A percentile compares a stretch with the other conserved stretches of the same genome.
phyloP scores from a whole-genome alignment of 140 eudicot genomes.

The Stevia rebaudiana region DNA sequence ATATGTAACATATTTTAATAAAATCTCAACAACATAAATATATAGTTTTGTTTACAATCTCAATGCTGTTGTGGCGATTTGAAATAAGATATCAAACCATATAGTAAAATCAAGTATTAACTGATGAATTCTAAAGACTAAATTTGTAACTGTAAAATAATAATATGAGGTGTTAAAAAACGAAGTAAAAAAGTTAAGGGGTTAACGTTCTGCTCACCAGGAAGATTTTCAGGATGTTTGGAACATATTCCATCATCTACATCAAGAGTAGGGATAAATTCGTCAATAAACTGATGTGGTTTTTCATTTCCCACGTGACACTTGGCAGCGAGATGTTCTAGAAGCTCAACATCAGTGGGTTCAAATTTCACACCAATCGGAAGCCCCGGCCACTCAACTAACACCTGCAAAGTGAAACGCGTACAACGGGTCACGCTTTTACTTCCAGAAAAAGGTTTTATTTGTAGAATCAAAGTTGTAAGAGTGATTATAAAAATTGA shows the following conservation, averaged over 20 bases:
- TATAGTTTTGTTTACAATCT: no score
- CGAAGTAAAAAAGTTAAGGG: neutral
- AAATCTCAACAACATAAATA: no score
- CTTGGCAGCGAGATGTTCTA: slow-evolving; percentile 76
- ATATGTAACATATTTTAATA: no score
- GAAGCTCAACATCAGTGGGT: slow-evolving; percentile 72
- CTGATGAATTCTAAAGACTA: no score
- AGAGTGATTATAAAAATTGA: neutral
- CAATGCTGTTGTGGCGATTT: no score
- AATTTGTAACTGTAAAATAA: no score
- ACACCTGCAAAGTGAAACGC: slow-evolving; percentile 40
- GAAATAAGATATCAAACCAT: no score
- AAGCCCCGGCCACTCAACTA: slow-evolving; percentile 78
- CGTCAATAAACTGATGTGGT: slow-evolving; percentile 71
- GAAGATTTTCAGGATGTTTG: slow-evolving; percentile 88
- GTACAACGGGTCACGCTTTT: neutral
- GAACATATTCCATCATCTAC: slow-evolving; percentile 66
- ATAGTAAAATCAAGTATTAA: no score
- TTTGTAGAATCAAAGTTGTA: neutral
- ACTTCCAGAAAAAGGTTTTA: neutral
- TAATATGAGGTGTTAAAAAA: neutral
- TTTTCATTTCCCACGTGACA: slow-evolving; percentile 41
- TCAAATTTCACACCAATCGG: slow-evolving; percentile 91
- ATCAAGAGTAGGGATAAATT: slow-evolving; percentile 81
- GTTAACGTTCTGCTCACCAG: slow-evolving; percentile 45